These are phyloP conservation scores for Aureobasidium lini DNA, from an alignment of 2,329 filamentous ascomycete genomes.

Conservation along the genomic window DNA sequence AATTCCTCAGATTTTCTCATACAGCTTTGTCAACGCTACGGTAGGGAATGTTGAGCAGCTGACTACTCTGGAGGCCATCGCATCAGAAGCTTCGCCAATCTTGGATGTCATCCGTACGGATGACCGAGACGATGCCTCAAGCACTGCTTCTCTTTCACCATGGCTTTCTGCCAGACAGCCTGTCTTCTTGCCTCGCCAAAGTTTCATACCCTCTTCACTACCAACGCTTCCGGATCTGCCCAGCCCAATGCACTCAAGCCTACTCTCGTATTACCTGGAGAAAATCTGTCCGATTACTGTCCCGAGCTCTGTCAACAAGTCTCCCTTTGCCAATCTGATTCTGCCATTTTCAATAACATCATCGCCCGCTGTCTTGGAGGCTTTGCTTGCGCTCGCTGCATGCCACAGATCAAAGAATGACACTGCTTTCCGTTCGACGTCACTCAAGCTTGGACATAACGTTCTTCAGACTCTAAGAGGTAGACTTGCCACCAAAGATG, in stretches of 20 bases:
- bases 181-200: constrained; percentile 8
- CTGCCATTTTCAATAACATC: constrained; percentile 33
- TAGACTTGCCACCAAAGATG: constrained; percentile 26
- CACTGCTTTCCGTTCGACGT: constrained; percentile 25
- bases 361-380: constrained; percentile 31
- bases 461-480: constrained; percentile 31
- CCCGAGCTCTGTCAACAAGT: constrained; percentile 28
- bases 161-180: constrained; percentile 17
- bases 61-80: constrained; percentile 7
- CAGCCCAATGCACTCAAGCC: constrained; percentile 23
- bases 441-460: constrained; percentile 32
- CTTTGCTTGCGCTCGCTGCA: constrained; percentile 33
- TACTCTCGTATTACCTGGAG: constrained; percentile 36
- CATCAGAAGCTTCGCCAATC: not conserved
- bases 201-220: constrained; percentile 2
- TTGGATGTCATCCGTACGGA: not conserved
- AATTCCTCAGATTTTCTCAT: constrained; percentile 19
- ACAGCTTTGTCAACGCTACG: constrained; percentile 20
- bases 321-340: constrained; percentile 34
- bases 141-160: constrained; percentile 13
- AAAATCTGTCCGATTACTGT: constrained; percentile 35
- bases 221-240: constrained; percentile 26
- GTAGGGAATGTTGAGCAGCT: constrained; percentile 15
- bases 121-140: not conserved
- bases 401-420: constrained; percentile 31